phyloP scores from a whole-genome alignment of 208 protist genomes.

The Wallacemonas sp. region DNA sequence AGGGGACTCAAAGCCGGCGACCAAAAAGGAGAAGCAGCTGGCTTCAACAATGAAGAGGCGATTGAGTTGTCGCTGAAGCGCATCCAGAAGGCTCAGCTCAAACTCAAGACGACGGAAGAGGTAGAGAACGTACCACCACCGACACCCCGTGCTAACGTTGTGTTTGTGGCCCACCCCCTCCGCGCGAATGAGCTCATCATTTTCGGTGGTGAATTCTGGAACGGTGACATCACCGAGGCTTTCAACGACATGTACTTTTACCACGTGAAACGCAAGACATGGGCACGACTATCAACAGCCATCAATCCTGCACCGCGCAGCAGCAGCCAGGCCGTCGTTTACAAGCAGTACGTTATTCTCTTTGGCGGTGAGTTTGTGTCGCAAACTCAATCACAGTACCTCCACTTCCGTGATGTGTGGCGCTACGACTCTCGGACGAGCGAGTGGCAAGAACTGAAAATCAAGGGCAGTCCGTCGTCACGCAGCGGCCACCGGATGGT shows the following conservation, averaged over 20 bases:
- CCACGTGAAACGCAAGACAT: slow-evolving; percentile 63
- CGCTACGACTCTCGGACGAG: slow-evolving; percentile 68
- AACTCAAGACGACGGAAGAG: slow-evolving; percentile 62
- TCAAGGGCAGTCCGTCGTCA: slow-evolving; percentile 82
- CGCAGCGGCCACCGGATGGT: slow-evolving; percentile 92
- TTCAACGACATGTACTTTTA: slow-evolving; percentile 92
- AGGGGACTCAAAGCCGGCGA: slow-evolving; percentile 30
- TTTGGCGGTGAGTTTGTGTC: slow-evolving; percentile 93
- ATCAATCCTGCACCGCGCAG: slow-evolving; percentile 77
- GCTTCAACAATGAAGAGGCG: slow-evolving; percentile 88
- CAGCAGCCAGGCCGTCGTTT: slow-evolving; percentile 80
- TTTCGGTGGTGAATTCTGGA: slow-evolving; percentile 92
- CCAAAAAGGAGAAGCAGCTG: slow-evolving; percentile 17
- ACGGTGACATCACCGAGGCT: slow-evolving; percentile 82
- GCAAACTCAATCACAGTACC: slow-evolving; percentile 90
- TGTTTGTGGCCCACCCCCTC: slow-evolving; percentile 74
- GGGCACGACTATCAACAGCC: slow-evolving; percentile 59
- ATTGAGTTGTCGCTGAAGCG: slow-evolving; percentile 82
- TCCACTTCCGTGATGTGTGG: slow-evolving; percentile 93
- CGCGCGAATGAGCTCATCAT: slow-evolving; percentile 79
- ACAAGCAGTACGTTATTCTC: slow-evolving; percentile 86
- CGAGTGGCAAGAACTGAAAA: slow-evolving; percentile 88
- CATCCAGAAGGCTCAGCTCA: slow-evolving; percentile 74
- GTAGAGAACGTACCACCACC: slow-evolving; percentile 62
- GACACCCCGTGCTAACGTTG: slow-evolving; percentile 77